Evolutionary conservation across 2,329 filamentous ascomycete species (phyloP).

Genomic region (Acrodontium crateriforme): DNA sequence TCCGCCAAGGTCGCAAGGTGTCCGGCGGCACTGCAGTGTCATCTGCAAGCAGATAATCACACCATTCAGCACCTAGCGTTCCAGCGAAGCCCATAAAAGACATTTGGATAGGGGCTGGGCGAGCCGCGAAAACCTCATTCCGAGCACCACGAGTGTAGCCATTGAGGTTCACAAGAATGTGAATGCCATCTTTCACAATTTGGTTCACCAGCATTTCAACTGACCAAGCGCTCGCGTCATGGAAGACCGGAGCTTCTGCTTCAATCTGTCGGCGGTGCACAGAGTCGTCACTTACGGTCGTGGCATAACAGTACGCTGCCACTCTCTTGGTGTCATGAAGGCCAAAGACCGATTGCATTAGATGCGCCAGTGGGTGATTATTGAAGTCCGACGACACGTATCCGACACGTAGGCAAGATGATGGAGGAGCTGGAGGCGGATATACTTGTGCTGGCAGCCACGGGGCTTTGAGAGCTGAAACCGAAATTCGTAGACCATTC

Average conservation of each 20-base stretch:
- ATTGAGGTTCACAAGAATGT: constrained; percentile 94
- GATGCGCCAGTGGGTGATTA: constrained; percentile 87
- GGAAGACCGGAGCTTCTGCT: constrained; percentile 77
- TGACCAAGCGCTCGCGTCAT: constrained; percentile 76
- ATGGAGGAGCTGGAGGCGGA: constrained; percentile 69
- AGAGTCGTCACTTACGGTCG: constrained; percentile 79
- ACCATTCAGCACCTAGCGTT: constrained; percentile 93
- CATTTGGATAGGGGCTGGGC: constrained; percentile 94
- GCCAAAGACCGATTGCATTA: constrained; percentile 98
- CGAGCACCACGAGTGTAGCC: constrained; percentile 93
- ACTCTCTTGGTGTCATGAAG: constrained; percentile 62
- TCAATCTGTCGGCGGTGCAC: constrained; percentile 87
- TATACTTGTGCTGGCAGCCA: constrained; percentile 78
- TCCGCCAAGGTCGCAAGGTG: constrained; percentile 66
- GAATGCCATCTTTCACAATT: constrained; percentile 76
- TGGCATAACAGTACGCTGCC: constrained; percentile 89
- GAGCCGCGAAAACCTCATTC: constrained; percentile 92
- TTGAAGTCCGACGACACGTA: constrained; percentile 99
- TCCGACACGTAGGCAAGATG: constrained; percentile 74
- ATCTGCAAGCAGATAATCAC: constrained; percentile 90
- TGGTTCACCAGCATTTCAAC: constrained; percentile 73
- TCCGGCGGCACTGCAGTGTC: constrained; percentile 68
- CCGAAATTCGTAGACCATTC: constrained; percentile 85
- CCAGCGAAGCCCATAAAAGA: constrained; percentile 99
- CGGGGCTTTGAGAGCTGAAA: constrained; percentile 68